Evolutionary conservation across 345 rosid genomes (phyloP), one percentile per base, ranked within the genome.

Genomic region (Cardiospermum halicacabum): DNA sequence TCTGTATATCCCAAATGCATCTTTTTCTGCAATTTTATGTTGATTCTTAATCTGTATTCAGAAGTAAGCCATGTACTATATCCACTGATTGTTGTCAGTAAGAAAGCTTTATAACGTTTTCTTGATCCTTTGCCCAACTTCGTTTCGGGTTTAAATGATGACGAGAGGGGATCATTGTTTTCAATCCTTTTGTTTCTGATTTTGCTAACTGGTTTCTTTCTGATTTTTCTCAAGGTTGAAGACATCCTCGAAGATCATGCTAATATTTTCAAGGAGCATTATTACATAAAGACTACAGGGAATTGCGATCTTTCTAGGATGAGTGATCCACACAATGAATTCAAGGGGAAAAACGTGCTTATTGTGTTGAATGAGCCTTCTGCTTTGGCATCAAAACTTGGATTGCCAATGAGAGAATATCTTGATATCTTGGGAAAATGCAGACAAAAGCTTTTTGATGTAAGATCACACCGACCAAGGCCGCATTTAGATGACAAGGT

Each of bases 401-500:
- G 74, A 48, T 60, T 88, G 71, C 72, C 91, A n/a, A 42, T 73
- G 40, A 84, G 77, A 31, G 74, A 85, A 55, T 88, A 93, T 80
- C 87, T 81, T 50, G 81, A 81, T 69, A 81, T 85, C 67, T 70
- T 93, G 69, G 96, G 98, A 49, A 83, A 86, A 68, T 82, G 96
- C 60, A 76, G 81, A 72, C 72, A 65, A 71, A 90, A 84, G 84
- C 96, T 93, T 56, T 93, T 86, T 69, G 80, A 86, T 61, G 71
- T 74, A 58, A 85, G 98, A 66, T 58, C 79, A 55, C 77, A 61
- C 54, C 84, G 97, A 28, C 97, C 98, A 12, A 84, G 69, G 78
- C 97, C 97, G 0, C 98, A 93, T 81, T 71, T 89, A 67, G 98
- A 93, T 86, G 98, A 93, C 66, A 93, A 93, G 94, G 98, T 67